Evolutionary conservation across 352 stramenopile species (phyloP).

Genomic region (Pythium oligandrum): DNA sequence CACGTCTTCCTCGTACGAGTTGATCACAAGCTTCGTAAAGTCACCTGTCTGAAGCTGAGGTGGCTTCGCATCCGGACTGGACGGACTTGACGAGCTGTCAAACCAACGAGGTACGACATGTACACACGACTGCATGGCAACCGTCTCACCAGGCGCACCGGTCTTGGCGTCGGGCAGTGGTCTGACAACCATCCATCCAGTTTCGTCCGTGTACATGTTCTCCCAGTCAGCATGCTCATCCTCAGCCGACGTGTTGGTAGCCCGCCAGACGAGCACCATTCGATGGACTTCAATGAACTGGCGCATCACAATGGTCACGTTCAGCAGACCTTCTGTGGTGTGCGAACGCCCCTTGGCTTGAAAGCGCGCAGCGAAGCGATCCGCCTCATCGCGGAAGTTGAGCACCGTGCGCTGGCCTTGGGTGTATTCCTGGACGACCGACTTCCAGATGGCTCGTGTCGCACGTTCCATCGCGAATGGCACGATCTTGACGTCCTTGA

Average conservation of each 20-base stretch:
- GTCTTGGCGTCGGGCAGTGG: slow-evolving; percentile 19
- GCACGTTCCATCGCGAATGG: slow-evolving; percentile 15
- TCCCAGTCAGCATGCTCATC: slow-evolving; percentile 31
- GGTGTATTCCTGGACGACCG: slow-evolving; percentile 11
- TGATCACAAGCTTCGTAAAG: slow-evolving; percentile 50
- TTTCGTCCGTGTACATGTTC: slow-evolving; percentile 57
- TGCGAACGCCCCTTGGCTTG: slow-evolving; percentile 12
- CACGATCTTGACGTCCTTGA: slow-evolving; percentile 19
- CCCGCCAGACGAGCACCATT: slow-evolving; percentile 51
- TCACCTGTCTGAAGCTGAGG: slow-evolving; percentile 30
- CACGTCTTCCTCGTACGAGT: slow-evolving; percentile 50
- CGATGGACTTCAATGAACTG: slow-evolving; percentile 36
- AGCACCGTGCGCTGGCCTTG: slow-evolving; percentile 4
- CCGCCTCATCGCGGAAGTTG: slow-evolving; percentile 6
- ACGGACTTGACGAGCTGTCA: neutral
- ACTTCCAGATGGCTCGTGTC: slow-evolving; percentile 5
- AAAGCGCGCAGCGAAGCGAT: slow-evolving; percentile 15
- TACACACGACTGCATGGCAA: slow-evolving; percentile 45
- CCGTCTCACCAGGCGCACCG: slow-evolving; percentile 1
- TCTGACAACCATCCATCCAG: slow-evolving; percentile 53
- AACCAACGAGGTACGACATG: slow-evolving; percentile 27
- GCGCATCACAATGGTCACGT: slow-evolving; percentile 45
- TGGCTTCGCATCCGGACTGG: slow-evolving; percentile 2
- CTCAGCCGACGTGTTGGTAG: slow-evolving; percentile 24
- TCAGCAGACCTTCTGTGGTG: slow-evolving; percentile 20